phyloP scores from a whole-genome alignment of 2,329 filamentous ascomycete species.

The Penicillium griseofulvum region DNA sequence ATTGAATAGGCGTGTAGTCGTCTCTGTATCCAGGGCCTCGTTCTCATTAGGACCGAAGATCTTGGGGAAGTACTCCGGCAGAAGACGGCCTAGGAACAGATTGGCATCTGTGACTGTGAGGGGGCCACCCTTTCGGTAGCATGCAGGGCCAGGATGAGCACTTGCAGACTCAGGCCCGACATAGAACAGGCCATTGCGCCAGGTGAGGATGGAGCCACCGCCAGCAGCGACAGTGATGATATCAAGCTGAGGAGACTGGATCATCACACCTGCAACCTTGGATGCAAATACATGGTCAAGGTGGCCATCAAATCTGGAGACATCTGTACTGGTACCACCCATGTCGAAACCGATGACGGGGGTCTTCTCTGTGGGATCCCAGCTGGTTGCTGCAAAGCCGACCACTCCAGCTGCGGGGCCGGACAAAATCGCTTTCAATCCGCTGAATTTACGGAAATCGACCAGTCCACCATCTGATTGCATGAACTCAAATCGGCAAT shows the following conservation, averaged over 20 bases:
- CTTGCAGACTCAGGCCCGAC: constrained; percentile 90
- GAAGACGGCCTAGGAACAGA: constrained; percentile 75
- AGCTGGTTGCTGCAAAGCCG: constrained; percentile 87
- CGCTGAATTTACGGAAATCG: constrained; percentile 65
- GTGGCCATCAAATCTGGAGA: constrained; percentile 80
- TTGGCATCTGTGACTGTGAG: constrained; percentile 92
- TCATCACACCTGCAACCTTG: constrained; percentile 88
- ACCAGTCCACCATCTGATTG: constrained; percentile 77
- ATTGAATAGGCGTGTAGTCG: constrained; percentile 71
- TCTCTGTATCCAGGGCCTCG: constrained; percentile 72
- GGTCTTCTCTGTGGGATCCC: constrained; percentile 75
- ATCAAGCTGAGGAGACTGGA: constrained; percentile 86
- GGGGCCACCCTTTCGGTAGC: constrained; percentile 87
- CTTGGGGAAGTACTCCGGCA: constrained; percentile 92
- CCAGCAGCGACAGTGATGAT: constrained; percentile 95
- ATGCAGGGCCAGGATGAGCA: constrained; percentile 86
- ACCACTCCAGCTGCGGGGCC: constrained; percentile 93
- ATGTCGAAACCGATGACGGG: constrained; percentile 95
- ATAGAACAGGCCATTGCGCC: constrained; percentile 84
- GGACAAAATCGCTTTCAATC: constrained; percentile 81
- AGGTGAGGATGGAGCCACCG: constrained; percentile 69
- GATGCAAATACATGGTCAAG: constrained; percentile 96
- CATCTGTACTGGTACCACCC: constrained; percentile 87
- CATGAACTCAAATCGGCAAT: constrained; percentile 90
- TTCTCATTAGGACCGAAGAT: constrained; percentile 92